phyloP scores from a whole-genome alignment of 2,329 filamentous ascomycete species.

The Colletotrichum theobromicola region DNA sequence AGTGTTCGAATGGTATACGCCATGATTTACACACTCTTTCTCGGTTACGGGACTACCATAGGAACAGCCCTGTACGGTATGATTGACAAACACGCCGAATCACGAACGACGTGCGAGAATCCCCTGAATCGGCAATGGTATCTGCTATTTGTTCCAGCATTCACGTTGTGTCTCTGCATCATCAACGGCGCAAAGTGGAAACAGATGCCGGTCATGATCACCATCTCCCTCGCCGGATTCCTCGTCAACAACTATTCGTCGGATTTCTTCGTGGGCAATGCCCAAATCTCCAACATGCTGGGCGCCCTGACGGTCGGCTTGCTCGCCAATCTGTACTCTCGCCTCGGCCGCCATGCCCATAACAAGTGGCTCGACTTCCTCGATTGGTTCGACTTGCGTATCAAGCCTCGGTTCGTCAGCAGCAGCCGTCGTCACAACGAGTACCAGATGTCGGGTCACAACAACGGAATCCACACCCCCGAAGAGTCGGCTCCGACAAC shows the following conservation, averaged over 20 bases:
- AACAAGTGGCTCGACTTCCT: conserved; percentile 56
- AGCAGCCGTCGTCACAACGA: conserved; percentile 26
- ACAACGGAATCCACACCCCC: not conserved
- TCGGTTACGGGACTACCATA: conserved; percentile 71
- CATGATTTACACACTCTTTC: conserved; percentile 71
- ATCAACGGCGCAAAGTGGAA: conserved; percentile 85
- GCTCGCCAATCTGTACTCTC: conserved; percentile 79
- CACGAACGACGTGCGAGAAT: conserved; percentile 39
- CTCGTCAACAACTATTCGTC: conserved; percentile 77
- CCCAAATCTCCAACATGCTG: conserved; percentile 78
- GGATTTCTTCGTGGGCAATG: conserved; percentile 69
- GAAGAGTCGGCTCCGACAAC: conserved; percentile 11
- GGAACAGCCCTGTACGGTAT: conserved; percentile 64
- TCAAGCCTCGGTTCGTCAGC: conserved; percentile 43
- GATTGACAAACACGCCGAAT: conserved; percentile 52
- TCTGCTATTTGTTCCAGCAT: conserved; percentile 68
- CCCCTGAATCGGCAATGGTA: conserved; percentile 53
- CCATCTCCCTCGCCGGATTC: conserved; percentile 77
- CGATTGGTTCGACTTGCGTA: conserved; percentile 54
- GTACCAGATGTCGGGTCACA: conserved; percentile 16
- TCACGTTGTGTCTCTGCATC: conserved; percentile 73
- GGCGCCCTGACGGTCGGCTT: conserved; percentile 79
- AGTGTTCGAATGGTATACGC: conserved; percentile 74
- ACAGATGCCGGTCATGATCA: conserved; percentile 77
- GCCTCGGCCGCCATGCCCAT: conserved; percentile 64